Evolutionary conservation across 2,329 filamentous ascomycete species (phyloP).

Genomic region (Nakataea oryzae): DNA sequence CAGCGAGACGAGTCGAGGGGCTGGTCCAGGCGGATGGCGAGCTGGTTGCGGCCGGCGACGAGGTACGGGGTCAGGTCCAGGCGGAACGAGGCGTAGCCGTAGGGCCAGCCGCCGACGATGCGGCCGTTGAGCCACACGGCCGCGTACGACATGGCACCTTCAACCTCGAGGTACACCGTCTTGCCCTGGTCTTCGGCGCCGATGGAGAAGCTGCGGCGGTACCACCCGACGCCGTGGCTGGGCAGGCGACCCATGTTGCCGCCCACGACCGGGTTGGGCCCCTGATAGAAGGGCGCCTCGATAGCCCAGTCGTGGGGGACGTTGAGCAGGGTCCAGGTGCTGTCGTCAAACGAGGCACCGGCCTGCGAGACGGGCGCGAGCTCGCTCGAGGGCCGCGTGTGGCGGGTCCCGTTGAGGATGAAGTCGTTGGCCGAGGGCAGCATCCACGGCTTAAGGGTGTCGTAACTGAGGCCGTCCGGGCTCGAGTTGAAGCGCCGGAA

Average conservation of each 20-base stretch:
- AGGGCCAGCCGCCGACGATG: constrained; percentile 39
- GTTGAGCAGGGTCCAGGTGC: constrained; percentile 26
- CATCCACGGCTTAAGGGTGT: constrained; percentile 14
- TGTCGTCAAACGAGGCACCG: constrained; percentile 20
- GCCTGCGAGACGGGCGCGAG: constrained; percentile 5
- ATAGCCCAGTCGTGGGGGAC: constrained; percentile 40
- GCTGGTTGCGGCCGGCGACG: constrained; percentile 23
- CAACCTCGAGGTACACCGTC: constrained; percentile 33
- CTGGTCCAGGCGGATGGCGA: constrained; percentile 41
- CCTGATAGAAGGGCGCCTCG: constrained; percentile 29
- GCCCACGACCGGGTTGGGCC: constrained; percentile 18
- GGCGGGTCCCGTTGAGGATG: constrained; percentile 5
- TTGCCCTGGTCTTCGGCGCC: constrained; percentile 20
- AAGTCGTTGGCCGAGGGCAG: constrained; percentile 9
- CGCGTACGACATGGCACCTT: constrained; percentile 39
- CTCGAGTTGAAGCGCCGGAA: constrained; percentile 22
- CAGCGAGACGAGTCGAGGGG: constrained; percentile 34
- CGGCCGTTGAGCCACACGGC: constrained; percentile 38
- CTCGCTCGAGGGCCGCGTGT: constrained; percentile 2
- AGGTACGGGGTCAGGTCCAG: constrained; percentile 35
- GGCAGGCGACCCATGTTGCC: constrained; percentile 33
- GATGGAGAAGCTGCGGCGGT: constrained; percentile 28
- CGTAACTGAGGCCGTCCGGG: constrained; percentile 22
- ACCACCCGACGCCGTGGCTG: constrained; percentile 40
- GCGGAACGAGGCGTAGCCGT: constrained; percentile 37